A percentile compares a stretch with the other conserved stretches of the same genome.
Evolutionary conservation across 768 basidiomycete genomes (phyloP).

Genomic region (Termitomyces sp.): DNA sequence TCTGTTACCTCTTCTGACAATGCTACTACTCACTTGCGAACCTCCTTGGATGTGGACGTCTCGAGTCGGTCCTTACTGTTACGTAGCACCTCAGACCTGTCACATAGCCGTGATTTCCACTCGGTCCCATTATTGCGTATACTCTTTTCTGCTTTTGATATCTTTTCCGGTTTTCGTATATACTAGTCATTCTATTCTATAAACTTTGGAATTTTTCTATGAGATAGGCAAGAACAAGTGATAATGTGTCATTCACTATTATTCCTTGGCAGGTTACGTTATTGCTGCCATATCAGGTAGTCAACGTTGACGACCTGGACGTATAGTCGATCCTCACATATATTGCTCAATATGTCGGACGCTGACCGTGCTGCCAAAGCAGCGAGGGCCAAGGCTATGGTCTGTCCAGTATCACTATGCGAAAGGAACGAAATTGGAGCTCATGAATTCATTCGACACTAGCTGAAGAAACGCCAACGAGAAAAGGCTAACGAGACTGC

Average conservation of each 20-base stretch:
- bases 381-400: conserved; percentile 80
- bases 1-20: conserved; percentile 42
- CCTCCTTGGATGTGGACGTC: conserved; percentile 39
- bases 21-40: conserved; percentile 52
- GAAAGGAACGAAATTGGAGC: conserved; percentile 4
- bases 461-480: conserved; percentile 82
- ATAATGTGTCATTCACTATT: neutral
- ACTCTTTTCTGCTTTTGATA: conserved; percentile 26
- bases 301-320: neutral
- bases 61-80: conserved; percentile 59
- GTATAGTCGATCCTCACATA: neutral
- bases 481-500: conserved; percentile 50
- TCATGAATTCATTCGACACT: conserved; percentile 7
- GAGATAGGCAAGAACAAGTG: neutral
- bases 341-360: conserved; percentile 43
- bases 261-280: neutral
- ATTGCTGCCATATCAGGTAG: neutral
- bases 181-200: conserved; percentile 35
- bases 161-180: conserved; percentile 37
- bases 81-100: conserved; percentile 28
- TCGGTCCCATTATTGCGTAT: conserved; percentile 23
- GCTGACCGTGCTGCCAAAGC: conserved; percentile 78
- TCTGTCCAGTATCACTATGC: conserved; percentile 25
- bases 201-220: conserved; percentile 5
- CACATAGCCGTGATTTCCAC: conserved; percentile 19